phyloP scores from a whole-genome alignment of 2,329 filamentous ascomycete species.

The Aspergillus cejpii region DNA sequence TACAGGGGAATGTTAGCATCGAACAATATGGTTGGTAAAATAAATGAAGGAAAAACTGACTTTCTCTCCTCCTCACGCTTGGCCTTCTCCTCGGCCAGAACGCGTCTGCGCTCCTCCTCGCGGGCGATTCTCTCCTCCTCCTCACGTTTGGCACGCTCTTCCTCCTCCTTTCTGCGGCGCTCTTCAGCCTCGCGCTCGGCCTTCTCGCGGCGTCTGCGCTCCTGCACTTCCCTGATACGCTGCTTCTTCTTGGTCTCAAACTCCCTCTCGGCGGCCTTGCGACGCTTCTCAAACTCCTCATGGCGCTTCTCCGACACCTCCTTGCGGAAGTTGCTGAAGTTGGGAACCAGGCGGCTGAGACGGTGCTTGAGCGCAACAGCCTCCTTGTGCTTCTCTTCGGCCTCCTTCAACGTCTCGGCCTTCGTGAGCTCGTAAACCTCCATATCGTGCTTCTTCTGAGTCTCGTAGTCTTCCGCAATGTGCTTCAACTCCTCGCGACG shows the following conservation, averaged over 20 bases:
- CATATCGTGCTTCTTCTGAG: conserved; percentile 70
- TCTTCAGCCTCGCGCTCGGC: conserved; percentile 79
- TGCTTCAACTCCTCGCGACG: conserved; percentile 94
- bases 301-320: conserved; percentile 79
- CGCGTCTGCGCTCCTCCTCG: conserved; percentile 71
- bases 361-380: conserved; percentile 91
- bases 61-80: conserved; percentile 54
- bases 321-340: conserved; percentile 76
- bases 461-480: conserved; percentile 74
- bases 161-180: conserved; percentile 69
- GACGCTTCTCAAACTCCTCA: conserved; percentile 92
- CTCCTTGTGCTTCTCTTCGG: conserved; percentile 83
- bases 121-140: conserved; percentile 75
- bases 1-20: conserved; percentile 31
- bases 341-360: conserved; percentile 72
- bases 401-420: conserved; percentile 67
- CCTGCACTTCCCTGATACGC: conserved; percentile 81
- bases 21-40: conserved; percentile 1
- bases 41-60: conserved; percentile 39
- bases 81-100: conserved; percentile 64
- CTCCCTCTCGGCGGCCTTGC: conserved; percentile 84
- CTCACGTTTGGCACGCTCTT: conserved; percentile 72
- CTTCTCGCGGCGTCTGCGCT: conserved; percentile 75
- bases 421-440: conserved; percentile 74
- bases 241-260: conserved; percentile 84